Evolutionary conservation across 2,329 filamentous ascomycete genomes (phyloP).

Genomic region (Thermoascus crustaceus): DNA sequence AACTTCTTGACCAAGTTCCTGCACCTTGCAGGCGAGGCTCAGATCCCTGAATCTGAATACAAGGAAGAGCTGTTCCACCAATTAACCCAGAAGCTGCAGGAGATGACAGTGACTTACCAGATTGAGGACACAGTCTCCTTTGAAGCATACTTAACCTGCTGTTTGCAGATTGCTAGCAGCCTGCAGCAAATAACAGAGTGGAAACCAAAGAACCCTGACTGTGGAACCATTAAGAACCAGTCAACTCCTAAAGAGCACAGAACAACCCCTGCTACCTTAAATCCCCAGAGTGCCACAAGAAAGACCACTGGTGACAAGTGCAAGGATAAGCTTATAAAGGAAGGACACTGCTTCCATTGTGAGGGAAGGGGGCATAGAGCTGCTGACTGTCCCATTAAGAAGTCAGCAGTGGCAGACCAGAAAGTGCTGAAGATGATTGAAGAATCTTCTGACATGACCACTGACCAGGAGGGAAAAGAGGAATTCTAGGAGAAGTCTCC

Average conservation of each 20-base stretch:
- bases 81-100: neutral
- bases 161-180: neutral
- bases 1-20: conserved; percentile 3
- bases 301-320: neutral
- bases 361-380: neutral
- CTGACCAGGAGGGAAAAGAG: too few species aligned
- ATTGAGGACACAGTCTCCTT: neutral
- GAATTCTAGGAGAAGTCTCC: neutral
- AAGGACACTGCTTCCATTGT: conserved; percentile 3
- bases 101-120: too few species aligned
- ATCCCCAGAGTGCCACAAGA: neutral
- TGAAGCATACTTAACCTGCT: neutral
- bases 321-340: too few species aligned
- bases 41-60: neutral
- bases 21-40: neutral
- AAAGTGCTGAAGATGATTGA: too few species aligned
- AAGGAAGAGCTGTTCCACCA: conserved; percentile 4
- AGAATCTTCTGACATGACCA: too few species aligned
- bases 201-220: neutral
- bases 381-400: neutral
- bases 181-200: neutral
- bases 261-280: neutral
- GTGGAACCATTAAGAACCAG: too few species aligned
- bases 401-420: too few species aligned
- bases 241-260: too few species aligned